Base-by-base conservation (phyloP, 257 asterid species). In the Forsythia suspensa region DNA sequence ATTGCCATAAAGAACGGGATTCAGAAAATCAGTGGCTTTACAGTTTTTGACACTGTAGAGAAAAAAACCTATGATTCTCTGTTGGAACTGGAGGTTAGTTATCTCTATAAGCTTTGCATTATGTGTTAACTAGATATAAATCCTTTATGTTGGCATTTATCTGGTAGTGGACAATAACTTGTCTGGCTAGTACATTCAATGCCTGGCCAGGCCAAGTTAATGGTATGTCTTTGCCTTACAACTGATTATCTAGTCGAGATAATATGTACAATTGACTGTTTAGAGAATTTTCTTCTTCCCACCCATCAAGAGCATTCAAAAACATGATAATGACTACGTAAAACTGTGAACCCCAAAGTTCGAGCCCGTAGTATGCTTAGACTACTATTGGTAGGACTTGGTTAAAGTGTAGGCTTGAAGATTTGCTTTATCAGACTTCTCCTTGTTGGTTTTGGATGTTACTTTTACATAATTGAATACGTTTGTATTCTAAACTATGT, bases 11-110 rank as follows among this genome's bases (percentile, higher is more conserved):
- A 93, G 89, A 92, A 82, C 68, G 99, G 99, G 82, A 89, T 95
- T 85, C 99, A 93, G 91, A 92, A 91, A 87, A 87, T 95, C 86
- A 84, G 91, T 15, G 97, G 98, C 79, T 88, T 95, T 65, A 92
- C 97, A 6, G 90, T 95, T 76, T 91, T 87, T 44, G 99, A 95
- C 92, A 91, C 86, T 2, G 82, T 82, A 81, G 99, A 93, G 89
- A 95, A 91, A 91, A 93, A 87, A 83, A 85, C 91, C 41, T 91
- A 93, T 48, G 94, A 92, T 75, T 91, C 99, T 20, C 90, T 92
- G 72, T 74, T 93, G 38, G 99, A 93, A 74, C 68, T 90, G 77
- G 98, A 95, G 98, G 99, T 92, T 61, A 81, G 96, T 80, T 75
- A 37, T 51, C 24, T 40, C 72, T 5, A 39, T 3, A 61, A 61